A percentile compares a stretch with the other conserved stretches of the same genome.
These are phyloP conservation scores for Sordariomycetes sp. DNA, from an alignment of 2,329 filamentous ascomycete species.

Conservation along the genomic window DNA sequence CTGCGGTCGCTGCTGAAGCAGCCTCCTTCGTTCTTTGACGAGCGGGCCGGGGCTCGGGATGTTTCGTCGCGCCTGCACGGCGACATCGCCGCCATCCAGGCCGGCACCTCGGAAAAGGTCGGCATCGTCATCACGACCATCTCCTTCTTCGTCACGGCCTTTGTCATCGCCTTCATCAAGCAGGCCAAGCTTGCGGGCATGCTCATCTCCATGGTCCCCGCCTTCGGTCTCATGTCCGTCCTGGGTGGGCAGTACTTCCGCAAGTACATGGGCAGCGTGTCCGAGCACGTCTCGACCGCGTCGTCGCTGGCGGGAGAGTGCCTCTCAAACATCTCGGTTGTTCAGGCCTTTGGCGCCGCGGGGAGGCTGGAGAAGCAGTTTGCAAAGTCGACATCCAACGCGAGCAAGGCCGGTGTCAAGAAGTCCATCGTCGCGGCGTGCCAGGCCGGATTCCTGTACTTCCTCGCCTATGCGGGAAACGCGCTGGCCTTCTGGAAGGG, in stretches of 20 bases:
- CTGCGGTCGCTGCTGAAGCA: constrained; percentile 39
- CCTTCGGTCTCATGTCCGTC: constrained; percentile 39
- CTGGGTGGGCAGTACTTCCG: constrained; percentile 35
- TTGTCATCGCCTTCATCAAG: constrained; percentile 47
- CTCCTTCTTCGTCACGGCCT: constrained; percentile 48
- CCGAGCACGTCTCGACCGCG: constrained; percentile 31
- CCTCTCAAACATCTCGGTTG: constrained; percentile 36
- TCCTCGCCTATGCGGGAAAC: constrained; percentile 55
- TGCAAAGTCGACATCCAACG: constrained; percentile 27
- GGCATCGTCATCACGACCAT: constrained; percentile 41
- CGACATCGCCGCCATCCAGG: constrained; percentile 18
- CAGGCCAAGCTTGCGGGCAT: constrained; percentile 42
- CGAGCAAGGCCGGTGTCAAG: constrained; percentile 30
- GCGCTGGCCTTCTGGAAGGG: constrained; percentile 58
- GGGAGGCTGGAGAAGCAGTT: constrained; percentile 32
- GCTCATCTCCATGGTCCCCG: constrained; percentile 40
- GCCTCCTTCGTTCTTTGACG: constrained; percentile 44
- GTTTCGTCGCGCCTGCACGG: constrained; percentile 14
- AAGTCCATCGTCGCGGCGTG: constrained; percentile 34
- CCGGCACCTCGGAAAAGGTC: constrained; percentile 50
- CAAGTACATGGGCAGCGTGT: constrained; percentile 28
- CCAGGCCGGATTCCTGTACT: constrained; percentile 50
- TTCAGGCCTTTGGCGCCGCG: constrained; percentile 42
- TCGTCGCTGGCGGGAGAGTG: constrained; percentile 42
- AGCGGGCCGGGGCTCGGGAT: constrained; percentile 35